Evolutionary conservation across 768 basidiomycete species (phyloP).

Genomic region (Pisolithus microcarpus): DNA sequence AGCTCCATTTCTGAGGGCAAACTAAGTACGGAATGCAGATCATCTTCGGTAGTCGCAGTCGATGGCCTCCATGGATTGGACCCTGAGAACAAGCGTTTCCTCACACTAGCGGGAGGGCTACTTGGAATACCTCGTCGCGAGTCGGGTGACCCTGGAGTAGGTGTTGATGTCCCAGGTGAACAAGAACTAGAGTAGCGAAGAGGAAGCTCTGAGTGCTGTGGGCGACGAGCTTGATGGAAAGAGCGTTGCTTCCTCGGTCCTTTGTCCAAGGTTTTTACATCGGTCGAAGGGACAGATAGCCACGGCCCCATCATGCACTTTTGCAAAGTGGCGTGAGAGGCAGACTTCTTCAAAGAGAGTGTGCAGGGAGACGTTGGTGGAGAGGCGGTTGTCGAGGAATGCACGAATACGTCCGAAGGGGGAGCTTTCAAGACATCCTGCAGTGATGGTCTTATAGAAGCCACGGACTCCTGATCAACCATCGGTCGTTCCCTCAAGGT

Average conservation of each 20-base stretch:
- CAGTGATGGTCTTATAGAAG: neutral
- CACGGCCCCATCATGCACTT: constrained; percentile 15
- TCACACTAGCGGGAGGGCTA: constrained; percentile 25
- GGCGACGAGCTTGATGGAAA: constrained; percentile 52
- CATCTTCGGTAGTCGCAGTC: constrained; percentile 45
- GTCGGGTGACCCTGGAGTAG: constrained; percentile 4
- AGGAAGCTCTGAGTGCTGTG: constrained; percentile 43
- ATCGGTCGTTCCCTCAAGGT: constrained; percentile 15
- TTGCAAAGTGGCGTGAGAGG: constrained; percentile 51
- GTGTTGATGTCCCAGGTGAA: constrained; percentile 6
- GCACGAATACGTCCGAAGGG: constrained; percentile 2
- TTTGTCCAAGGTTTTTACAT: constrained; percentile 29
- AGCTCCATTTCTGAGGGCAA: constrained; percentile 39
- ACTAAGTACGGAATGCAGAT: constrained; percentile 49
- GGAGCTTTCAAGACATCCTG: neutral
- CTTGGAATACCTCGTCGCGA: constrained; percentile 1
- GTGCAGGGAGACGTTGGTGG: constrained; percentile 26
- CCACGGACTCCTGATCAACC: neutral
- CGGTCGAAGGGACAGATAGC: constrained; percentile 16
- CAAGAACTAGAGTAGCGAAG: constrained; percentile 22
- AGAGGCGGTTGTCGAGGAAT: constrained; percentile 5
- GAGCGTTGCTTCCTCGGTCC: constrained; percentile 49
- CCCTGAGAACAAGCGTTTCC: constrained; percentile 57
- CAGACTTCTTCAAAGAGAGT: constrained; percentile 39
- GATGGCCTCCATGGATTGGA: constrained; percentile 48